Conservation (phyloP, 768 basidiomycete genomes). For the Mycena latifolia region DNA sequence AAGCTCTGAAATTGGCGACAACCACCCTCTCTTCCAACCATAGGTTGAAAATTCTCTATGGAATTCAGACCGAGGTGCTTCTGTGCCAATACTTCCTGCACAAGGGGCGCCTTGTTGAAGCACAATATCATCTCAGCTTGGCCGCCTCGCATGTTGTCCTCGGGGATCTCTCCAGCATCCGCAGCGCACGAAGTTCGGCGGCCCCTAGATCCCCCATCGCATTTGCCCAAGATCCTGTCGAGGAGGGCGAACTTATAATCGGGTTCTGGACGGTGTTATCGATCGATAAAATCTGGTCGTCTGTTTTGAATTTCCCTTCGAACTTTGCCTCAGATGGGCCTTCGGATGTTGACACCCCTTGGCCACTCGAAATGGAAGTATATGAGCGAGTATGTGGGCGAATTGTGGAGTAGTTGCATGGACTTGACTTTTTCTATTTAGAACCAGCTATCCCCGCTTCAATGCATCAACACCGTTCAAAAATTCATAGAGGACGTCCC, state of each 20-base stretch:
- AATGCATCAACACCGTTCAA: constrained; percentile 13
- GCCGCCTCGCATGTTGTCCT: constrained; percentile 46
- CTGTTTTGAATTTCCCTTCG: constrained; percentile 41
- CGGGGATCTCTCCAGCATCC: constrained; percentile 10
- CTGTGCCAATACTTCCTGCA: constrained; percentile 59
- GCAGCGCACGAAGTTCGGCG: constrained; percentile 8
- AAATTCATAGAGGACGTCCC: constrained; percentile 8
- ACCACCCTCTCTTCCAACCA: constrained; percentile 46
- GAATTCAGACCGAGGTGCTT: constrained; percentile 55
- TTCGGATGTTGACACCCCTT: constrained; percentile 48
- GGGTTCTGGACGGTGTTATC: constrained; percentile 53
- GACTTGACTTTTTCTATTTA: background rate
- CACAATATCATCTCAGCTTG: constrained; percentile 54
- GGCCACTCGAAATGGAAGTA: constrained; percentile 48
- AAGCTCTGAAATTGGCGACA: constrained; percentile 41
- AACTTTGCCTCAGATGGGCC: constrained; percentile 40
- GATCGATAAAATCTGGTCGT: constrained; percentile 49
- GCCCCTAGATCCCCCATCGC: too few species aligned
- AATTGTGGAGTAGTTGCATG: background rate
- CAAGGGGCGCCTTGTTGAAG: constrained; percentile 55
- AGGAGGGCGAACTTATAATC: constrained; percentile 50
- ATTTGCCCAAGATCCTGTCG: constrained; percentile 44
- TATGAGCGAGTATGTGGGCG: constrained; percentile 32
- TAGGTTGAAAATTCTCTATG: constrained; percentile 44
- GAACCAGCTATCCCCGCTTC: background rate